Base-by-base conservation (phyloP, 805 yeast genomes). In the Schwanniomyces vanrijiae region DNA sequence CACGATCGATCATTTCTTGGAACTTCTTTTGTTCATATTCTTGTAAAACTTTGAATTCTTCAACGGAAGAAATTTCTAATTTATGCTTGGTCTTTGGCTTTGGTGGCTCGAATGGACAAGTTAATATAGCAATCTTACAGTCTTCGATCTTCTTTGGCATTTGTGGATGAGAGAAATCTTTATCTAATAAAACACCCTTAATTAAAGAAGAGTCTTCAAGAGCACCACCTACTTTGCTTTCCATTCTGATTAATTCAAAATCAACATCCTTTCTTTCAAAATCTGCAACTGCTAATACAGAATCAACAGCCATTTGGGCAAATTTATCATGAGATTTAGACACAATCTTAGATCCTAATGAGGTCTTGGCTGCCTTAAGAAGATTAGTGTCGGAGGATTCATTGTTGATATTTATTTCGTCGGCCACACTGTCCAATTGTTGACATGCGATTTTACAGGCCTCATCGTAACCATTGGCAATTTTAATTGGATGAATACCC, bases 31-130 rank as follows among this genome's bases (percentile, higher is more conserved):
- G 92, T 75, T 94, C 99, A 68, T 94, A 94, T 44, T 81, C 81
- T 73, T 95, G 99, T 64, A 94, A 79, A 53, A 82, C 86, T 66
- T 86, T 81, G 73, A 91, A 94, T 71, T 94, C 99, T 60, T 91
- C 97, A 18, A 90, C 97, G n/a, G 87, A 72, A 13, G 92, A 81
- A 53, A 92, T 92, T 65, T 92, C 96, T 59, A 92, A 78, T 78
- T 92, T 92, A 74, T 92, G 99, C 73, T 94, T 94, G 20, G 99
- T 94, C 75, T 94, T 94, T 56, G 99, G 99, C 73, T 94, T 94
- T 60, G 99, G 99, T 35, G 99, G 99, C 76, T 94, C 99, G 64
- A 94, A 94, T 58, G 99, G 98, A 75, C 98, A 92, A 2, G 99
- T 94, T 64, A 94, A 78, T 55, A 94, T 92, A 42, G 98, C 98